Evolutionary conservation across 345 rosid genomes (phyloP).

Genomic region (Lumnitzera littorea): DNA sequence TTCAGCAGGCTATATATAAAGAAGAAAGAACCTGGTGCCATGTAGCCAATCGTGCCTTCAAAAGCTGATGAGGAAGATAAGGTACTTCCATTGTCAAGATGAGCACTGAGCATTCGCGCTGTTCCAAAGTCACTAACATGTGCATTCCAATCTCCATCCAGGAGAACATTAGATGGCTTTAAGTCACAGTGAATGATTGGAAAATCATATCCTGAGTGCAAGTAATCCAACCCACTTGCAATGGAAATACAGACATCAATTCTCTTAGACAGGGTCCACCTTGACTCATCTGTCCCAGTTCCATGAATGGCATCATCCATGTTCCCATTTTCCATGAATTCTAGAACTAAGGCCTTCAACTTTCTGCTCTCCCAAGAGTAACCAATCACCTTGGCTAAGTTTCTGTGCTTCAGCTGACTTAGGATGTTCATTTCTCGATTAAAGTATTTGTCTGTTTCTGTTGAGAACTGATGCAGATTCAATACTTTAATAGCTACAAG

Average conservation of each 20-base stretch:
- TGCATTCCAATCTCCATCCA: constrained; percentile 54
- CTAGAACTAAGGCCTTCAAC: constrained; percentile 68
- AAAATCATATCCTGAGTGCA: constrained; percentile 65
- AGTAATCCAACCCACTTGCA: constrained; percentile 64
- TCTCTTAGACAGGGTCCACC: constrained; percentile 42
- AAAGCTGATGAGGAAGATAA: constrained; percentile 53
- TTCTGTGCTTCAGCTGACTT: constrained; percentile 62
- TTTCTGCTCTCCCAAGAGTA: constrained; percentile 84
- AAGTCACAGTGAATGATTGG: constrained; percentile 85
- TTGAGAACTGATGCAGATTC: constrained; percentile 59
- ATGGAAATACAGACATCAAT: constrained; percentile 43
- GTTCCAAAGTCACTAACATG: constrained; percentile 98
- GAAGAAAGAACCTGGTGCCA: constrained; percentile 69
- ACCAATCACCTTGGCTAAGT: constrained; percentile 69
- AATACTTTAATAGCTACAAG: constrained; percentile 65
- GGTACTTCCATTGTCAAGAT: constrained; percentile 38
- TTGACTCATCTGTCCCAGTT: constrained; percentile 18
- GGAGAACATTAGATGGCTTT: constrained; percentile 78
- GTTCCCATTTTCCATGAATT: constrained; percentile 77
- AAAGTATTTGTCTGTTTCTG: constrained; percentile 65
- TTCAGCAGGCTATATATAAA: too few relatives aligned
- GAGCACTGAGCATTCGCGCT: constrained; percentile 64
- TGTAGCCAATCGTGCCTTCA: constrained; percentile 83
- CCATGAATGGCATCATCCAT: constrained; percentile 53
- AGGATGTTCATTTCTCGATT: constrained; percentile 66